These are phyloP conservation scores for Cubamyces sp. DNA, from an alignment of 768 basidiomycete genomes.

Conservation along the genomic window DNA sequence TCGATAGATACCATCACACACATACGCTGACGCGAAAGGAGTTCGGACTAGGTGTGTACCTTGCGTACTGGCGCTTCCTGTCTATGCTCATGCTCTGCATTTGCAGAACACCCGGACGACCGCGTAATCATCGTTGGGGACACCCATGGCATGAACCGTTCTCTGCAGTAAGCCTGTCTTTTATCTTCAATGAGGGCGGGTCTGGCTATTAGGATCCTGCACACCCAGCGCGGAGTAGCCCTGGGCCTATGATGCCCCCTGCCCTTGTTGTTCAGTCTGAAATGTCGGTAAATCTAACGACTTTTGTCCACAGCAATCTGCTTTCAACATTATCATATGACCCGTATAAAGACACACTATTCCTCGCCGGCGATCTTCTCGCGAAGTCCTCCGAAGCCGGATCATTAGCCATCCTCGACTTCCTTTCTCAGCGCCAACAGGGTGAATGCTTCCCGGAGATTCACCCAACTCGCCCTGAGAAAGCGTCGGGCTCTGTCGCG, in stretches of 20 bases:
- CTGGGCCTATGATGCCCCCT: not conserved
- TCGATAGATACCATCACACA: constrained; percentile 51
- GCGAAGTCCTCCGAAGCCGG: constrained; percentile 65
- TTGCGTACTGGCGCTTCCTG: not conserved
- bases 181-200: not conserved
- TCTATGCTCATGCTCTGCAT: not conserved
- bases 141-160: constrained; percentile 79
- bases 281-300: not conserved
- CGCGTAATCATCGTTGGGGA: constrained; percentile 85
- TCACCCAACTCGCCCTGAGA: constrained; percentile 4
- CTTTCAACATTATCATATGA: constrained; percentile 65
- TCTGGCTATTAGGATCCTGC: not conserved
- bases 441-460: constrained; percentile 8
- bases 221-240: too few species aligned
- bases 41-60: constrained; percentile 56
- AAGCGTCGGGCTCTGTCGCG: not conserved
- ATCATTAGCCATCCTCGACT: constrained; percentile 66
- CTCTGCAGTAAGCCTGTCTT: constrained; percentile 58
- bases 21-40: constrained; percentile 48
- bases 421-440: constrained; percentile 58
- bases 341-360: constrained; percentile 62
- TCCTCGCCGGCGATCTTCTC: constrained; percentile 85
- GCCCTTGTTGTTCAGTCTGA: not conserved
- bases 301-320: constrained; percentile 52
- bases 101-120: constrained; percentile 50